Evolutionary conservation across 306 rosid species (phyloP), one percentile per base, ranked within the genome.

Genomic region (Malus sylvestris): DNA sequence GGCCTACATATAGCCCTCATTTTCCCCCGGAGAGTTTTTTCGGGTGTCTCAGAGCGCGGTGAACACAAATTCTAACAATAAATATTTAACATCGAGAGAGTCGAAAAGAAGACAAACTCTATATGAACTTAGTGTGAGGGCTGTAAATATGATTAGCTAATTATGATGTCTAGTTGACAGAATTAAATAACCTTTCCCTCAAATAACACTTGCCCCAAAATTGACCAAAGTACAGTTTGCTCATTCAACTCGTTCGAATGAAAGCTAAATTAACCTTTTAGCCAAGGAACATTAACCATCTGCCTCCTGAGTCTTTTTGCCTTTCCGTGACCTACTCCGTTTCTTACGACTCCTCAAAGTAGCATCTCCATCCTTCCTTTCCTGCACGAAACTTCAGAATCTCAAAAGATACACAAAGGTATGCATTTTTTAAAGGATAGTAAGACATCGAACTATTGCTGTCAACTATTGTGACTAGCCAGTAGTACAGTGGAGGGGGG

Each of bases 311-410:
- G 71, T n/a, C 10, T 42, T 73, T 62, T 81, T 76, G 25, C 69
- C 58, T 71, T 73, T 59, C 20, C 71, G 73, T 12, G 84, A 40
- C 57, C 89, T 79, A 80, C 66, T 83, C 65, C 87, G 81, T 62
- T 81, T 79, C 33, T 81, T 82, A 52, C 76, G 67, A 52, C 76
- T 82, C 71, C 76, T 23, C 16, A 10, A 8, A 73, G 67, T 64
- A 63, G 38, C 46, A 23, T 44, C 78, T 13, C 57, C 85, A 67
- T 81, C 69, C 53, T 72, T 79, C 69, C 30, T 74, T 66, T 63
- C 79, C 87, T 84, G 75, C 69, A 80, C 46, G 58, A 25, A 40
- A 79, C 61, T 29, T 45, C 14, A 74, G 67, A 42, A 22, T 19
- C 35, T 57, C 67, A 72, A 61, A 33, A 32, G 51, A 32, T 65